Evolutionary conservation across 805 yeast species (phyloP), one percentile per base, ranked within the genome.

Genomic region (Zygosaccharomyces bailii): DNA sequence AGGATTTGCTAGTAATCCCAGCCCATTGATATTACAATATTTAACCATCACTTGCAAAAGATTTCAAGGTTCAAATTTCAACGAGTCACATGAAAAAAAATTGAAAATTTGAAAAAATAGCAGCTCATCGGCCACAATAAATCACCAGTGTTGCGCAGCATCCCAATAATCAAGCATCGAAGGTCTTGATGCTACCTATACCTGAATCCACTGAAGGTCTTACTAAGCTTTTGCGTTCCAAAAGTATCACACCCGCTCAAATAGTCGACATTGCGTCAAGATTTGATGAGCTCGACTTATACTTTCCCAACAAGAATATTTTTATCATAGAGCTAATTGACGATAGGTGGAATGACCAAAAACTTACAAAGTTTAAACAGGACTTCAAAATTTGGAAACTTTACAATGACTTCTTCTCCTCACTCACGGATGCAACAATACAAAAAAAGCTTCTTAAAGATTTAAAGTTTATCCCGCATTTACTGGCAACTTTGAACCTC

Each of bases 311-410:
- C 45, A 67, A 67, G 43, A 72, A 73, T 18, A 56, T 63, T 0
- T 84, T 84, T 50, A 64, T 82, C 3, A 68, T 82, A 39, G 86
- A 80, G 38, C 66, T 84, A 25, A 48, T 84, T 1, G 70, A 78
- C 41, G 87, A 82, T 55, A 68, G 89, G 43, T 60, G 84, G 55
- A 74, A 75, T 45, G 86, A 80, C 44, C 48, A 51, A 7, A 71
- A 70, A 36, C 59, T 62, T n/a, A 49, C 60, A 2, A 49, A 56
- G 4, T 80, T 79, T 68, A 79, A 73, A 52, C 57, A 45, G n/a
- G 62, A 66, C 43, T 44, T 56, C 1, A 54, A 59, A 1, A 62
- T 76, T 1, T 84, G 91, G 91, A 45, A 48, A 9, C 60, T 82
- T 7, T 73, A 79, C 52, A 56, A 59, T 40, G 55, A 55, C 13